phyloP scores from a whole-genome alignment of 2,329 filamentous ascomycete genomes.

The Bipolaris victoriae region DNA sequence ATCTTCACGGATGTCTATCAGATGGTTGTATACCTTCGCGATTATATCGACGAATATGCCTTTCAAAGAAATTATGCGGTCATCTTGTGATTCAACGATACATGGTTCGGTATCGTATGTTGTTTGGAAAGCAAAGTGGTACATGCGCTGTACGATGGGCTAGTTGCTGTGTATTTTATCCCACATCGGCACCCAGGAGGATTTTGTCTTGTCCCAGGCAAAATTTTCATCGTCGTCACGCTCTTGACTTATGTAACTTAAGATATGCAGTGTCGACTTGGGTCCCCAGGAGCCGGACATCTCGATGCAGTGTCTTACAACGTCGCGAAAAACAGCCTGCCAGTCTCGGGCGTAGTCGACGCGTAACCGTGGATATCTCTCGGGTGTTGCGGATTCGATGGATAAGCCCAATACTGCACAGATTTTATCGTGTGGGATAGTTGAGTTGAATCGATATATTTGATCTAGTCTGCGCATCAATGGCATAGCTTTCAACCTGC shows the following conservation, averaged over 20 bases:
- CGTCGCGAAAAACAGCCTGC: constrained; percentile 3
- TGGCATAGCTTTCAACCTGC: neutral
- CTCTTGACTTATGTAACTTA: neutral
- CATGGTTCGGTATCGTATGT: neutral
- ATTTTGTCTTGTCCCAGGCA: neutral
- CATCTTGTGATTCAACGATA: constrained; percentile 3
- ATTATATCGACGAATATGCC: constrained; percentile 4
- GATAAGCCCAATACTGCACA: constrained; percentile 9
- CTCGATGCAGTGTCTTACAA: constrained; percentile 10
- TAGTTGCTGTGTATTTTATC: neutral
- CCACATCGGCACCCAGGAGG: constrained; percentile 11
- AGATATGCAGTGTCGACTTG: neutral
- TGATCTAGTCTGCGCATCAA: neutral
- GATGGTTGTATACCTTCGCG: neutral
- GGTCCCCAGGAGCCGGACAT: neutral
- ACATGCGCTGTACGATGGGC: neutral
- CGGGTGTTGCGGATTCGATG: neutral
- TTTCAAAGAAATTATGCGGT: constrained; percentile 5
- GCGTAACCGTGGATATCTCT: constrained; percentile 6
- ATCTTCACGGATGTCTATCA: neutral
- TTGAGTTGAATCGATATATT: neutral
- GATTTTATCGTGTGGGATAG: constrained; percentile 13
- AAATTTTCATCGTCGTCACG: neutral
- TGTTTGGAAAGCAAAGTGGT: neutral
- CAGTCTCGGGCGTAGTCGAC: constrained; percentile 8